phyloP scores from a whole-genome alignment of 148 eudicot genomes.

The Vaccinium vitisidaea region DNA sequence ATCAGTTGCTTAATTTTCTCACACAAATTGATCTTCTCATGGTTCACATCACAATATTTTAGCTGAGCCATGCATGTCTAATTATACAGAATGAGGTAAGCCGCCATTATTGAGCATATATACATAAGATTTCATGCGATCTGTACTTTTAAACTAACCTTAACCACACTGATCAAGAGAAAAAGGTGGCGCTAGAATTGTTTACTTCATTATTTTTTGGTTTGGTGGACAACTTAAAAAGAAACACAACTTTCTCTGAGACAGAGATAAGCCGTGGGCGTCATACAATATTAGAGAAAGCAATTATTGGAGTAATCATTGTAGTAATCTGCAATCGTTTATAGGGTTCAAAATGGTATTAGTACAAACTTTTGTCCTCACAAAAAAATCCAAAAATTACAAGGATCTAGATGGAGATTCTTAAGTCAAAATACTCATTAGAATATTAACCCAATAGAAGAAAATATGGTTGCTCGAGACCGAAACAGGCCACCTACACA shows the following conservation, averaged over 20 bases:
- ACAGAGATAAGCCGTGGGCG: background rate
- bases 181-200: conserved; percentile 5
- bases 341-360: background rate
- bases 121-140: background rate
- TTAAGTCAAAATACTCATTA: too few relatives aligned
- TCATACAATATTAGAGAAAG: background rate
- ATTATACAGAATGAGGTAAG: conserved; percentile 9
- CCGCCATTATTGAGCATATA: conserved; percentile 7
- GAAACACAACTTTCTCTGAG: conserved; percentile 13
- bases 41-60: background rate
- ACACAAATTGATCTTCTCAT: background rate
- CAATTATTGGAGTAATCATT: conserved; percentile 16
- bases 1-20: too few relatives aligned
- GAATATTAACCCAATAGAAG: too few relatives aligned
- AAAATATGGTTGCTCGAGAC: too few relatives aligned
- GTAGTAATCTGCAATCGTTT: background rate
- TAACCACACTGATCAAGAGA: conserved; percentile 27
- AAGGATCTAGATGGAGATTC: too few relatives aligned
- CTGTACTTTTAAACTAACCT: conserved; percentile 25
- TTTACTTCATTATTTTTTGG: background rate
- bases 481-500: too few relatives aligned
- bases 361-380: background rate
- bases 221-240: conserved; percentile 3
- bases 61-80: background rate
- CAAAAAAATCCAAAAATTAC: background rate